Percentiles rank a stretch among this genome's conserved stretches.
phyloP scores from a whole-genome alignment of 2,329 filamentous ascomycete species.

The Seiridium unicorne region DNA sequence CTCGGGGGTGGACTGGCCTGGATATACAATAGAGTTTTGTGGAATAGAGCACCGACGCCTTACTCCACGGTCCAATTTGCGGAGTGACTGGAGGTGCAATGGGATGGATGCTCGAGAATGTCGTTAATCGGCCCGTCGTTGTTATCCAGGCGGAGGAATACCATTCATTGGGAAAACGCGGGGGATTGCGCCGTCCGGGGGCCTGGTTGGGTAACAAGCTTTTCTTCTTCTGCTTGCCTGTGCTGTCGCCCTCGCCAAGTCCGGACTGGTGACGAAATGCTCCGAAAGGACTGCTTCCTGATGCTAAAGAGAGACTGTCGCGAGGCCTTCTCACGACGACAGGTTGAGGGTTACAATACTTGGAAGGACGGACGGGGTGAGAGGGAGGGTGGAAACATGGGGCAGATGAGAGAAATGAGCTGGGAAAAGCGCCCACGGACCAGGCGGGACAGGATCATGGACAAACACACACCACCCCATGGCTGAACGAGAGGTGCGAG shows the following conservation, averaged over 20 bases:
- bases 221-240: not conserved
- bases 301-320: slow-evolving; percentile 3
- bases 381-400: not conserved
- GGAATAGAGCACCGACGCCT: slow-evolving; percentile 8
- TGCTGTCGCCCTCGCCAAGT: not conserved
- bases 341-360: not conserved
- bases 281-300: not conserved
- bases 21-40: slow-evolving; percentile 4
- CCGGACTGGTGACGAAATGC: not conserved
- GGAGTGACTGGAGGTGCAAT: slow-evolving; percentile 23
- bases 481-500: not conserved
- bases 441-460: slow-evolving; percentile 5
- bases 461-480: not conserved
- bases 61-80: slow-evolving; percentile 13
- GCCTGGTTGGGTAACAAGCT: slow-evolving; percentile 1
- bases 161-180: slow-evolving; percentile 24
- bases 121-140: slow-evolving; percentile 32
- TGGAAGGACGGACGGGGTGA: not conserved
- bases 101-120: slow-evolving; percentile 13
- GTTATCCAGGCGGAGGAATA: slow-evolving; percentile 29
- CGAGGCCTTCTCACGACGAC: not conserved
- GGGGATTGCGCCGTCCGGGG: slow-evolving; percentile 16
- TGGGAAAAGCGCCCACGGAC: slow-evolving; percentile 8
- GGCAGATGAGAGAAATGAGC: slow-evolving; percentile 7
- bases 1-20: not conserved